These are phyloP conservation scores for Ammopiptanthus mongolicus DNA, from an alignment of 306 rosid species.

Conservation along the genomic window DNA sequence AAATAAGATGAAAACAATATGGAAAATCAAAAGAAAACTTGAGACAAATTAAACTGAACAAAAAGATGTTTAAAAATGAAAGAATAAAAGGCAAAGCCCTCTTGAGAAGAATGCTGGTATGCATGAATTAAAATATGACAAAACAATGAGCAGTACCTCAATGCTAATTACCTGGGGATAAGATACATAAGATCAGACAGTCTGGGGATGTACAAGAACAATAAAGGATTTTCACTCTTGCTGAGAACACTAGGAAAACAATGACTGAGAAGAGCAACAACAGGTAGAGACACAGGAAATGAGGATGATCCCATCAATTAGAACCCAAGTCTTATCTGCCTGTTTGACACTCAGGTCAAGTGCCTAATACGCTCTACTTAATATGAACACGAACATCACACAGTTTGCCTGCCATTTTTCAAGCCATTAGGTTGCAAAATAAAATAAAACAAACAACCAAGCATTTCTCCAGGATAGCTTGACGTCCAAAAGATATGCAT, in stretches of 20 bases:
- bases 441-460: not conserved
- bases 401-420: not conserved
- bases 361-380: not conserved
- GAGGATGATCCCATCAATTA: not conserved
- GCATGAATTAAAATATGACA: not conserved
- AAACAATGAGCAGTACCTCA: constrained; percentile 6
- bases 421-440: not conserved
- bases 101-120: not conserved
- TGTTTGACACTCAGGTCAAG: not conserved
- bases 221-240: not conserved
- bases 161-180: not conserved
- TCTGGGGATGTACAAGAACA: not conserved
- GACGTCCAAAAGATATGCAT: not conserved
- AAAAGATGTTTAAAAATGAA: not conserved
- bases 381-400: constrained; percentile 9
- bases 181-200: not conserved
- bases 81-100: not conserved
- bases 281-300: not conserved
- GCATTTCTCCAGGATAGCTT: not conserved
- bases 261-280: not conserved
- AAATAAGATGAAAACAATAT: not conserved
- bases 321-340: not conserved
- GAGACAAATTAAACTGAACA: not conserved
- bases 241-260: not conserved
- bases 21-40: not conserved